Evolutionary conservation across 1,284 basidiomycete species (phyloP).

Genomic region (Pisolithus thermaeus): DNA sequence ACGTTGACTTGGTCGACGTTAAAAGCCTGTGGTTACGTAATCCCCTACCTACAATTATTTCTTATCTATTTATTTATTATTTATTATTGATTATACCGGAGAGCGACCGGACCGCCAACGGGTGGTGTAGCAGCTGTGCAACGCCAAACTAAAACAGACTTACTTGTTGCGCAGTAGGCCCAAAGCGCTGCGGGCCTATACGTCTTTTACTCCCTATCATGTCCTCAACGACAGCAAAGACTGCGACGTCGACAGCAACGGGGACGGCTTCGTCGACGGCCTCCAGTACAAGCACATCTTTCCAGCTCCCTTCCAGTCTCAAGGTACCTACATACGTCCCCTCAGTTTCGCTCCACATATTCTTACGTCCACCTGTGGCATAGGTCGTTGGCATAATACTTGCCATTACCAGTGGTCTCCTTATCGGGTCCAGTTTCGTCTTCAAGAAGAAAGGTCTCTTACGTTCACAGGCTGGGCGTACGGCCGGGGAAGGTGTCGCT

Average conservation of each 20-base stretch:
- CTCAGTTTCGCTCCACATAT: neutral
- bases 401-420: constrained; percentile 77
- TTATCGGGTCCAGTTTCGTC: constrained; percentile 92
- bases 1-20: neutral
- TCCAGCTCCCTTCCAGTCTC: constrained; percentile 26
- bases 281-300: constrained; percentile 16
- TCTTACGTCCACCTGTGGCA: neutral
- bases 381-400: constrained; percentile 75
- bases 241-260: constrained; percentile 10
- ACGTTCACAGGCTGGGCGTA: constrained; percentile 61
- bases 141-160: constrained; percentile 6
- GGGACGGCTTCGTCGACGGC: constrained; percentile 23
- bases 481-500: constrained; percentile 87
- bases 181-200: constrained; percentile 7
- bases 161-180: constrained; percentile 6
- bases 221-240: constrained; percentile 15
- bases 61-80: too few species aligned
- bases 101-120: neutral
- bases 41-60: too few species aligned
- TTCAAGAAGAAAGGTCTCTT: constrained; percentile 95
- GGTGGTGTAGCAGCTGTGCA: neutral
- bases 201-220: constrained; percentile 10
- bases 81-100: neutral
- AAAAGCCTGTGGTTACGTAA: neutral
- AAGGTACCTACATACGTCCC: constrained; percentile 22